Evolutionary conservation across 768 basidiomycete genomes (phyloP).

Genomic region (Psilocybe cubensis): DNA sequence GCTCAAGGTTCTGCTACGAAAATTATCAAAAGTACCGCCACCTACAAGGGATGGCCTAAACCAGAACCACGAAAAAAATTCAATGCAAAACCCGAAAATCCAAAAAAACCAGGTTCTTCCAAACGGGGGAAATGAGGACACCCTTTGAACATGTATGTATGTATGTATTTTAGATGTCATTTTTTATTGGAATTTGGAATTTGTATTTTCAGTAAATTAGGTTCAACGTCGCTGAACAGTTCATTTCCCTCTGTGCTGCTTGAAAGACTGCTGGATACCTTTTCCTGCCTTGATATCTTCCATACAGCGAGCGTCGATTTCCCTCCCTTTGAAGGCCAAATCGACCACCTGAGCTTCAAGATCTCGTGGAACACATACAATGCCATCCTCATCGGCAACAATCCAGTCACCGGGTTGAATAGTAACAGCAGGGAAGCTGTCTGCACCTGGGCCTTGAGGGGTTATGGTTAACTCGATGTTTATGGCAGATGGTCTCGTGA

Average conservation of each 20-base stretch:
- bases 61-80: conserved; percentile 17
- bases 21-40: conserved; percentile 10
- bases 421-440: conserved; percentile 53
- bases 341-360: conserved; percentile 59
- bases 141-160: neutral
- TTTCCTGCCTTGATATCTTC: conserved; percentile 75
- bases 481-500: conserved; percentile 78
- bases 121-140: conserved; percentile 16
- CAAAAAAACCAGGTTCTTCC: conserved; percentile 10
- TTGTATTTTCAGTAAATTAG: conserved; percentile 12
- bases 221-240: neutral
- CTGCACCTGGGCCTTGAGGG: conserved; percentile 41
- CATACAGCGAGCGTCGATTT: conserved; percentile 74
- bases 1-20: conserved; percentile 54
- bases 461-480: conserved; percentile 64
- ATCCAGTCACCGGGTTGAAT: conserved; percentile 82
- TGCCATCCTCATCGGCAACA: conserved; percentile 88
- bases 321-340: conserved; percentile 58
- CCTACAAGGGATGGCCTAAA: conserved; percentile 20
- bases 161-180: neutral
- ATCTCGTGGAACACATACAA: conserved; percentile 74
- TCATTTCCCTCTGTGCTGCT: conserved; percentile 64
- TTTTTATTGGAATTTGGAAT: conserved; percentile 11
- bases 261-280: conserved; percentile 80
- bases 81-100: conserved; percentile 8